Evolutionary conservation across 441 rosid genomes (phyloP), one percentile per base, ranked within the genome.

Genomic region (Pelargonium exstipulatum): DNA sequence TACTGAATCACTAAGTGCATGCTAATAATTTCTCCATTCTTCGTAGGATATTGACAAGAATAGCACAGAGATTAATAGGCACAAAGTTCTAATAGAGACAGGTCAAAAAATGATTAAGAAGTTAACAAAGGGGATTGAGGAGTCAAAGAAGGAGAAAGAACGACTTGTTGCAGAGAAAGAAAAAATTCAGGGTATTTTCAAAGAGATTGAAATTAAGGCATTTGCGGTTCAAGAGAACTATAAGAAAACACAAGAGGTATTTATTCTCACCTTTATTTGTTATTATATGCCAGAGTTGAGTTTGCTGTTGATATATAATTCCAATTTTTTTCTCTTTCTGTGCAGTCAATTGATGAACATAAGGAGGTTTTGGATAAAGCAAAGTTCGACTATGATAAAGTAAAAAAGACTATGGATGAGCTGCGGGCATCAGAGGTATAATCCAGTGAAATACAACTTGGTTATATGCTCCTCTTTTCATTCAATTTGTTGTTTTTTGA

Each of bases 71-170:
- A 90, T 95, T 77, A 95, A 90, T 75, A 87, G 95, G 64, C 89
- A 81, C 83, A 90, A 88, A 79, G 97, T 90, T 76, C 96, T 87
- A 82, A 90, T 87, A 72, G 96, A 91, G 86, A 85, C 96, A 63
- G 82, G 87, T 76, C 83, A 87, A 78, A 90, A 91, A 87, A 85
- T 87, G 90, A 83, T 87, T 61, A 90, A 91, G 86, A 92, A 95
- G 77, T 75, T 91, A 80, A 83, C 88, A 10, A 95, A 91, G 83
- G 96, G 87, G 66, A 81, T 90, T 72, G 97, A 87, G 75, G 99
- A 95, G 53, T 87, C 82, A 14, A 82, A 82, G 80, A 84, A 83
- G 78, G 97, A 91, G 82, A 91, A 79, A 77, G 97, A 87, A 69
- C 83, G 83, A 24, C 83, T 88, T 67, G 67, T 69, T 37, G 85